Conservation (phyloP, 306 rosid genomes). For the Abrus precatorius region DNA sequence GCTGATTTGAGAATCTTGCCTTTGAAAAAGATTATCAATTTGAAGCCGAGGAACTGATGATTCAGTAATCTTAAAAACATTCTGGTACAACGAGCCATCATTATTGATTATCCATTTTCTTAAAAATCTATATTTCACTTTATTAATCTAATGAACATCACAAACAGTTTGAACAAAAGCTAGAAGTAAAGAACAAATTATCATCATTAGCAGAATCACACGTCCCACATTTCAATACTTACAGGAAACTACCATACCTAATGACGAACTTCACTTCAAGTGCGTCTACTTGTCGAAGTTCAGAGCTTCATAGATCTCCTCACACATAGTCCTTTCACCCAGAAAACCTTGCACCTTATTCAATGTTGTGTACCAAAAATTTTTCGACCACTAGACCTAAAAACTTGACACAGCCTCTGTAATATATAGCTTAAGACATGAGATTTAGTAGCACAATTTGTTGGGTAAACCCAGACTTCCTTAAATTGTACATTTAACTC, state of each 20-base stretch:
- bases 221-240: constrained; percentile 19
- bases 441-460: constrained; percentile 32
- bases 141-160: constrained; percentile 4
- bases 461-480: constrained; percentile 15
- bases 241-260: constrained; percentile 12
- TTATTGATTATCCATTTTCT: constrained; percentile 15
- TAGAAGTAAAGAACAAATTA: neutral
- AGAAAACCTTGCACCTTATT: constrained; percentile 38
- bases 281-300: constrained; percentile 14
- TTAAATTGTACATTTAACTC: constrained; percentile 41
- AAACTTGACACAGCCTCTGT: constrained; percentile 11
- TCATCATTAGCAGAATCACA: constrained; percentile 32
- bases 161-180: constrained; percentile 22
- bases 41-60: neutral
- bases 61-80: neutral
- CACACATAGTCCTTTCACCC: constrained; percentile 16
- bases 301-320: constrained; percentile 37
- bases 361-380: constrained; percentile 30
- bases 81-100: neutral
- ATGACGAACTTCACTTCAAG: constrained; percentile 20
- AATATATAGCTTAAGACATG: constrained; percentile 13
- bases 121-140: neutral
- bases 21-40: neutral
- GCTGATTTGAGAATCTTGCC: constrained; percentile 1
- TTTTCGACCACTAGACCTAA: constrained; percentile 16